These are phyloP conservation scores for Colletotrichum truncatum DNA, from an alignment of 2,329 filamentous ascomycete species.

Conservation along the genomic window DNA sequence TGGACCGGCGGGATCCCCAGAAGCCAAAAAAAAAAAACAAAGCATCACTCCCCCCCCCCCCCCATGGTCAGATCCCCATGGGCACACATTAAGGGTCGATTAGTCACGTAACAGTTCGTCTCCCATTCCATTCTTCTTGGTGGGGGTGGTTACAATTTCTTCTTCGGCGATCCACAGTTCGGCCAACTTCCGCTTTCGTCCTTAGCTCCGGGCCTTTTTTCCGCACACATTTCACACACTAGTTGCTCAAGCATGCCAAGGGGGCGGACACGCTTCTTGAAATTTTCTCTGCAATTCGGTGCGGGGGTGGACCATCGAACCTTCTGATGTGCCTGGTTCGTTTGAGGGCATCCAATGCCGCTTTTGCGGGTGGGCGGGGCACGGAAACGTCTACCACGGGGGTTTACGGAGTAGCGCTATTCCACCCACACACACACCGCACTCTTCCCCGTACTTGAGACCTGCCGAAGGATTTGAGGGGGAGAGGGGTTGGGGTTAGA, in stretches of 20 bases:
- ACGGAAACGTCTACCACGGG: slow-evolving; percentile 1
- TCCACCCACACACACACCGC: not conserved
- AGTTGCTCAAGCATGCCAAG: not conserved
- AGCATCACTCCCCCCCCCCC: no score
- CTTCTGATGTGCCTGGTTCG: not conserved
- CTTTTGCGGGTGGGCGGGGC: slow-evolving; percentile 6
- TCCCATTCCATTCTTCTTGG: not conserved
- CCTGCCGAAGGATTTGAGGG: slow-evolving; percentile 14
- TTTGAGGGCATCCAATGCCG: not conserved
- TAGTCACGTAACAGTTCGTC: slow-evolving; percentile 7
- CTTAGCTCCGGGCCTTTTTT: slow-evolving; percentile 12
- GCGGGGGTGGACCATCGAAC: slow-evolving; percentile 17
- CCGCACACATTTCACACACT: not conserved
- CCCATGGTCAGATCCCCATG: slow-evolving; percentile 22
- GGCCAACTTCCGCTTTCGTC: slow-evolving; percentile 25
- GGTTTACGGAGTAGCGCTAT: not conserved
- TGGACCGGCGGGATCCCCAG: slow-evolving; percentile 27
- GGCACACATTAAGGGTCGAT: not conserved
- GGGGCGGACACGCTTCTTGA: not conserved
- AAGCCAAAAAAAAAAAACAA: slow-evolving; percentile 17
- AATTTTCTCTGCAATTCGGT: slow-evolving; percentile 7
- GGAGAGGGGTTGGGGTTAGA: no score
- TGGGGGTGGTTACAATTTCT: slow-evolving; percentile 18
- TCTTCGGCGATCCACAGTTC: slow-evolving; percentile 20
- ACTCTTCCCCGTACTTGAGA: not conserved